Base-by-base conservation (phyloP, 192 early-diverging fungal genomes). In the Backusella australiensis region DNA sequence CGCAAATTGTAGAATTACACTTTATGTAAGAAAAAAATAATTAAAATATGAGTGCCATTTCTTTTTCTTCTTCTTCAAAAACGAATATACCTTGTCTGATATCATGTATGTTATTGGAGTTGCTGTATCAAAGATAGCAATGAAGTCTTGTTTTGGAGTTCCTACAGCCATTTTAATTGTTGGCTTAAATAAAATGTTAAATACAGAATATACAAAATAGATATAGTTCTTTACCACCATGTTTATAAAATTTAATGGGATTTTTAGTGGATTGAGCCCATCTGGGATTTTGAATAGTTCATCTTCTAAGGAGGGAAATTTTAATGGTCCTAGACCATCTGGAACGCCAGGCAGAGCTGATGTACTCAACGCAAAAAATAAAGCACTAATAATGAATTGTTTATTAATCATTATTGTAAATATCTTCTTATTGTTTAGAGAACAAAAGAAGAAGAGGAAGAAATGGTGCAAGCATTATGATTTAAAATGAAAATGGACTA, bases 101-200 rank as follows among this genome's bases (percentile, higher is more conserved):
- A 63, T 63, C 8, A 63, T 29, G 12, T 63, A 63, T 63, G 56
- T 63, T 63, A 63, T 63, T 63, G 56, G 56, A 63, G 56, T 63
- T 63, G 56, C 56, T 11, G 56, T 63, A 63, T 63, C 56, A 63
- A 63, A 63, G 9, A 63, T n/a, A 7, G 56, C 56, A 12, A 63
- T 9, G 26, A 63, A 63, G 2, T 63, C 12, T 14, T 63, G 56
- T 29, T 11, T 14, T 14, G 56, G 56, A 26, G 56, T 63, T 26
- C 56, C 56, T 63, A 63, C 12, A 12, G 21, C 56, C 56, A 63
- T 23, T 63, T 26, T 29, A 63, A 63, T 23, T 63, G 56, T 63
- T 63, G 56, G 56, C 56, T 63, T 44, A 12, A 29, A 29, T n/a
- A 49, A 19, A 49, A n/a, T 29, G 23, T 29, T 63, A 63, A 63